phyloP scores from a whole-genome alignment of 169 alveolate species.

The Plasmodium inui region DNA sequence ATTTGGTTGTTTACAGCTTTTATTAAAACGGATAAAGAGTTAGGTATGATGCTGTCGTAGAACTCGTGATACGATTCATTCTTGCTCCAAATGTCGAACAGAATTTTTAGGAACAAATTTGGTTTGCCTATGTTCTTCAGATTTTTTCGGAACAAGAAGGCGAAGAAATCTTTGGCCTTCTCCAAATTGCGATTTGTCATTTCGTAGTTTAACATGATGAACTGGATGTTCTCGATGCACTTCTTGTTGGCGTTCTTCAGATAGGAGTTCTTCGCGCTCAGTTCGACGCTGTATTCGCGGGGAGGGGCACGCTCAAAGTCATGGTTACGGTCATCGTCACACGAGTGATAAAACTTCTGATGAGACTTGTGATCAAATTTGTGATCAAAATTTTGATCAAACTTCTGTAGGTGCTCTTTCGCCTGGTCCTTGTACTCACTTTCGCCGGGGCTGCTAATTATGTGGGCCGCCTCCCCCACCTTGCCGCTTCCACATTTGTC shows the following conservation, averaged over 20 bases:
- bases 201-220: constrained; percentile 38
- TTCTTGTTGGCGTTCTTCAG: constrained; percentile 53
- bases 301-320: not conserved
- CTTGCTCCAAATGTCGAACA: constrained; percentile 60
- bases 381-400: not conserved
- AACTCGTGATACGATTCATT: constrained; percentile 45
- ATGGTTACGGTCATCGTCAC: too few species aligned
- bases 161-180: constrained; percentile 51
- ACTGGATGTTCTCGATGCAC: constrained; percentile 53
- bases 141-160: constrained; percentile 49
- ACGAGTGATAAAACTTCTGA: too few species aligned
- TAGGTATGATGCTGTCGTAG: constrained; percentile 47
- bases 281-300: not conserved
- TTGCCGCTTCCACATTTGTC: not conserved
- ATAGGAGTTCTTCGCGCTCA: not conserved
- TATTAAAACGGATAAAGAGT: constrained; percentile 36
- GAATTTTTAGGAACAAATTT: constrained; percentile 39
- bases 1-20: constrained; percentile 37
- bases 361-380: not conserved
- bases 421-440: not conserved
- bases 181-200: not conserved
- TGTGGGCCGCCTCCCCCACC: not conserved
- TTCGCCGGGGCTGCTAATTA: not conserved
- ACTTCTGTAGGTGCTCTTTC: not conserved
- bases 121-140: constrained; percentile 8